phyloP scores from a whole-genome alignment of 768 basidiomycete genomes.

The Mycena amicta region DNA sequence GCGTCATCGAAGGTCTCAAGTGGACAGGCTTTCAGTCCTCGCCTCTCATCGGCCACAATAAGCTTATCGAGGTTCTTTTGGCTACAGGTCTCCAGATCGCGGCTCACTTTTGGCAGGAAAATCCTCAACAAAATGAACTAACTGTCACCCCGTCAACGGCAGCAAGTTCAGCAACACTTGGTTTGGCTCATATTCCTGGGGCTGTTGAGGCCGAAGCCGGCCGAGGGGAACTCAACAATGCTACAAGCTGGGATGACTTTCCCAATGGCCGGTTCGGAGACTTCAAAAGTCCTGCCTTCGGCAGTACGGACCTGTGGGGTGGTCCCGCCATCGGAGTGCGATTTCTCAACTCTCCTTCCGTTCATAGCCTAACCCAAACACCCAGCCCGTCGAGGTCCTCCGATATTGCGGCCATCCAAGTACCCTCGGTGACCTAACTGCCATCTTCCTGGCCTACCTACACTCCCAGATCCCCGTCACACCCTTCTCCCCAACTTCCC shows the following conservation, averaged over 20 bases:
- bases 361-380: background rate
- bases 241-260: slow-evolving; percentile 90
- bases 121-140: slow-evolving; percentile 40
- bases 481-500: slow-evolving; percentile 84
- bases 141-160: slow-evolving; percentile 69
- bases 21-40: slow-evolving; percentile 55
- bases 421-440: slow-evolving; percentile 67
- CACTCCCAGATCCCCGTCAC: slow-evolving; percentile 72
- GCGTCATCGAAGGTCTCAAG: slow-evolving; percentile 44
- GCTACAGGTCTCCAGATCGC: too few species aligned
- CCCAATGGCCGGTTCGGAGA: slow-evolving; percentile 99
- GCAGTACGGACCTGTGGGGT: slow-evolving; percentile 78
- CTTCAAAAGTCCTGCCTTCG: slow-evolving; percentile 95
- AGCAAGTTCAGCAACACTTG: slow-evolving; percentile 59
- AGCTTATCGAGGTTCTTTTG: slow-evolving; percentile 57
- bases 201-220: slow-evolving; percentile 58
- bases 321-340: slow-evolving; percentile 62
- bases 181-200: slow-evolving; percentile 49
- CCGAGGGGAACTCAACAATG: slow-evolving; percentile 74
- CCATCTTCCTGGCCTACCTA: slow-evolving; percentile 81
- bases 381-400: slow-evolving; percentile 62
- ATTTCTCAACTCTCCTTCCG: background rate
- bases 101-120: slow-evolving; percentile 38
- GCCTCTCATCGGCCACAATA: slow-evolving; percentile 51
- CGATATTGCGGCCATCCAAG: slow-evolving; percentile 78